Evolutionary conservation across 768 basidiomycete genomes (phyloP).

Genomic region (Pholiota conissans): DNA sequence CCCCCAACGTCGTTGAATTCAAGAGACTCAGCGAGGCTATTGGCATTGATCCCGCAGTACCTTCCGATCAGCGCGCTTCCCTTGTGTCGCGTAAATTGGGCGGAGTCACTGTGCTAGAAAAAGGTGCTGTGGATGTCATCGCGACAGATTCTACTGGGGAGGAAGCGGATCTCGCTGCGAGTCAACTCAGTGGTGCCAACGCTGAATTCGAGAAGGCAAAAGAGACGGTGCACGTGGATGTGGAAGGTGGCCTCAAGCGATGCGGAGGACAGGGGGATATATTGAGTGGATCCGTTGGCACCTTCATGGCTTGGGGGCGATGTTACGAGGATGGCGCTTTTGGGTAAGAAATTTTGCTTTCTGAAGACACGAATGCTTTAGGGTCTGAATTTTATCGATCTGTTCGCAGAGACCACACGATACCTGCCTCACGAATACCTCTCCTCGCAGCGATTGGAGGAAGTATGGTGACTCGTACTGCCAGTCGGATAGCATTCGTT

Average conservation of each 20-base stretch:
- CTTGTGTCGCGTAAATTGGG: conserved; percentile 75
- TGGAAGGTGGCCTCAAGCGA: conserved; percentile 82
- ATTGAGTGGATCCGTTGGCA: conserved; percentile 82
- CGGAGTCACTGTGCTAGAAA: conserved; percentile 88
- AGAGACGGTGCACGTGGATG: conserved; percentile 66
- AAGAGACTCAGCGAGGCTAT: conserved; percentile 75
- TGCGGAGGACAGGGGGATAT: conserved; percentile 98
- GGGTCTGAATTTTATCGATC: not conserved
- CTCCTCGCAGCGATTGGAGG: conserved; percentile 84
- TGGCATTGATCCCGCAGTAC: conserved; percentile 58
- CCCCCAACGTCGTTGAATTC: conserved; percentile 95
- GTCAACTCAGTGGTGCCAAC: conserved; percentile 42
- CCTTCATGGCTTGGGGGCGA: conserved; percentile 93
- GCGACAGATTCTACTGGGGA: conserved; percentile 71
- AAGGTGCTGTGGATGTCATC: conserved; percentile 82
- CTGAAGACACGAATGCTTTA: not conserved
- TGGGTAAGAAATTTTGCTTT: conserved; percentile 48
- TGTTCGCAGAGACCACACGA: conserved; percentile 44
- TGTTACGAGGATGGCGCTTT: conserved; percentile 87
- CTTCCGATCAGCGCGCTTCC: conserved; percentile 58
- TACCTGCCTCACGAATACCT: conserved; percentile 69
- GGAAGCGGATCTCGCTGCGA: conserved; percentile 43
- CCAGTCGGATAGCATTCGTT: conserved; percentile 74
- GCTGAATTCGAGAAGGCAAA: conserved; percentile 51
- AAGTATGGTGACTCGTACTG: conserved; percentile 85